Conservation (phyloP, 495 filamentous ascomycete species). For the Hypoxylon subgilvum region DNA sequence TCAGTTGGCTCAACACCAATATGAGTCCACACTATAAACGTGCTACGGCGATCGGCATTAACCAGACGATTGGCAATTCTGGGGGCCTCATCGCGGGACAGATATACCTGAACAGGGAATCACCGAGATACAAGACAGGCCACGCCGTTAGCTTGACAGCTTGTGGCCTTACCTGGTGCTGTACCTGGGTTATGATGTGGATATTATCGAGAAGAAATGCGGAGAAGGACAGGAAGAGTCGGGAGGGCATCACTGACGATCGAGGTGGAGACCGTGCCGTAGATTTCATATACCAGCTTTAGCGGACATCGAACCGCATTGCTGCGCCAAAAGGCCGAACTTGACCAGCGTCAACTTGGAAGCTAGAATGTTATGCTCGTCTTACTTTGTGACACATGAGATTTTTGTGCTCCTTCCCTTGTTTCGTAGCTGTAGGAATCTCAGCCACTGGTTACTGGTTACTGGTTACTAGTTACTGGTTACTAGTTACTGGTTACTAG, state of each 20-base stretch:
- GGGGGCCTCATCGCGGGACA: constrained; percentile 62
- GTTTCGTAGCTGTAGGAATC: too few species aligned
- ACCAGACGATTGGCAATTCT: constrained; percentile 62
- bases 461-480: too few species aligned
- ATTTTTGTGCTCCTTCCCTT: too few species aligned
- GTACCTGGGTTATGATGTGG: constrained; percentile 3
- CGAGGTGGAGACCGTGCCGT: background rate
- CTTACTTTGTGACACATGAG: too few species aligned
- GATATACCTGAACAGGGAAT: constrained; percentile 49
- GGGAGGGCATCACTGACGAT: background rate
- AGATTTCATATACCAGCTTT: constrained; percentile 1
- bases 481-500: too few species aligned
- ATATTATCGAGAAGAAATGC: constrained; percentile 1
- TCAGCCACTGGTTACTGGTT: too few species aligned
- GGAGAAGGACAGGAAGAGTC: background rate
- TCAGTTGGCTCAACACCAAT: constrained; percentile 65
- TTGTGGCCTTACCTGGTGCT: background rate
- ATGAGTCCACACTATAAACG: constrained; percentile 63
- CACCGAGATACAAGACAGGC: background rate
- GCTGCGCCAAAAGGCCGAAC: too few species aligned
- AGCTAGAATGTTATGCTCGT: too few species aligned
- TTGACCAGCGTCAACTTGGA: too few species aligned
- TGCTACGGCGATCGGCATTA: constrained; percentile 61
- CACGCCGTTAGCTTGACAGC: background rate
- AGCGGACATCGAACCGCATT: background rate